Percentiles rank a stretch among this genome's conserved stretches.
Conservation (phyloP, 352 stramenopile genomes). For the Pythium utonaiense region DNA sequence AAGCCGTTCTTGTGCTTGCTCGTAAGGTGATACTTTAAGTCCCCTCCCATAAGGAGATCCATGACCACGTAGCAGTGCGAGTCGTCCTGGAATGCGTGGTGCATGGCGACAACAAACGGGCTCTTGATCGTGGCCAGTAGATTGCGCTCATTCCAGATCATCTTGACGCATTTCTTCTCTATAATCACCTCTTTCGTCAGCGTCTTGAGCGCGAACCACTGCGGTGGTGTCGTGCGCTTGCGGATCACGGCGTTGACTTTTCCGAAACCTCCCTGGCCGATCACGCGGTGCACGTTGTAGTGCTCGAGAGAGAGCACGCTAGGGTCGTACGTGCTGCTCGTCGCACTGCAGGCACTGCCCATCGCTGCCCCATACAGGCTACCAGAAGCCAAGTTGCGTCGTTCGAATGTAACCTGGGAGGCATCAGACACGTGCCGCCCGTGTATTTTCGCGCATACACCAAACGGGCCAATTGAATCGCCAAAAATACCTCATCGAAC, state of each 20-base stretch:
- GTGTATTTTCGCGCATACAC: too few relatives aligned
- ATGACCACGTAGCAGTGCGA: conserved; percentile 78
- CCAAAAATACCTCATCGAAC: too few relatives aligned
- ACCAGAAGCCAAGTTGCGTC: not conserved
- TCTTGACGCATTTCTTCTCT: conserved; percentile 53
- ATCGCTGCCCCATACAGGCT: conserved; percentile 20
- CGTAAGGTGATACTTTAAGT: conserved; percentile 69
- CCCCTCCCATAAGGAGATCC: conserved; percentile 66
- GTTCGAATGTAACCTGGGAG: not conserved
- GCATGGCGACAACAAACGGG: conserved; percentile 54
- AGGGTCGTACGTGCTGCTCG: conserved; percentile 26
- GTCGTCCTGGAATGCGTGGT: conserved; percentile 64
- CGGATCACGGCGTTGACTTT: conserved; percentile 74
- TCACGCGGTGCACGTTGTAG: conserved; percentile 63
- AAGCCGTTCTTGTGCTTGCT: conserved; percentile 54
- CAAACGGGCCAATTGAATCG: too few relatives aligned
- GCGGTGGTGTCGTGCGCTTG: conserved; percentile 42
- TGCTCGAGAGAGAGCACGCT: conserved; percentile 48
- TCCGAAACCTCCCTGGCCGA: conserved; percentile 68
- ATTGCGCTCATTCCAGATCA: conserved; percentile 81
- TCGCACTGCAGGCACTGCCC: conserved; percentile 41
- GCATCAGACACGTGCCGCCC: too few relatives aligned
- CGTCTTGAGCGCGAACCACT: conserved; percentile 74
- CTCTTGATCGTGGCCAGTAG: conserved; percentile 47
- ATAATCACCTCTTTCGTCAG: conserved; percentile 57